Percentiles rank a stretch among this genome's conserved stretches.
phyloP scores from a whole-genome alignment of 257 asterid genomes.

The Nicotiana paniculata region DNA sequence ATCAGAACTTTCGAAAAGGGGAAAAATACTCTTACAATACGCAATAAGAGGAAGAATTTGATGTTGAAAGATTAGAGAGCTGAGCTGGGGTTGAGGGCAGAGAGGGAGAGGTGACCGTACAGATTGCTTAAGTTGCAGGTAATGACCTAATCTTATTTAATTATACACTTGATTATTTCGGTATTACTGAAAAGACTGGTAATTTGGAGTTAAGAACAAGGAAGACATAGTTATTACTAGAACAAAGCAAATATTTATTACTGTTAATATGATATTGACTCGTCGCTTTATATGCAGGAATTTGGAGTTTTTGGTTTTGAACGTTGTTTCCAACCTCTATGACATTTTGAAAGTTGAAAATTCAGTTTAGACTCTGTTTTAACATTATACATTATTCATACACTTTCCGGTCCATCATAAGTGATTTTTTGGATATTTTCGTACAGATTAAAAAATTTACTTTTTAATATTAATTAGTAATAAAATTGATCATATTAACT shows the following conservation, averaged over 20 bases:
- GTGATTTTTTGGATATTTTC: too few relatives aligned
- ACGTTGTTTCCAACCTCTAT: not conserved
- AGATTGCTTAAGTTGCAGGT: constrained; percentile 9
- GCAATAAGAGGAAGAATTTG: not conserved
- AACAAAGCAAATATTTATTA: too few relatives aligned
- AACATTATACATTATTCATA: too few relatives aligned
- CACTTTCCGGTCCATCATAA: too few relatives aligned
- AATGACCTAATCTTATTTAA: not conserved
- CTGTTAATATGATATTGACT: not conserved
- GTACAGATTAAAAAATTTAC: too few relatives aligned
- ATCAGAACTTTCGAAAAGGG: not conserved
- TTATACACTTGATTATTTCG: constrained; percentile 1
- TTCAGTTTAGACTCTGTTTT: too few relatives aligned
- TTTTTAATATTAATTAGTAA: too few relatives aligned
- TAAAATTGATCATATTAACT: too few relatives aligned
- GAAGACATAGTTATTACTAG: not conserved
- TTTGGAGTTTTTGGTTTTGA: not conserved
- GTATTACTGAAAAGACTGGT: not conserved
- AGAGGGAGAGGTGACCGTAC: constrained; percentile 3
- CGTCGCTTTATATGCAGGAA: not conserved
- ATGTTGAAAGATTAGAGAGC: not conserved
- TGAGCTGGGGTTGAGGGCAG: not conserved
- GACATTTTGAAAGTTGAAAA: not conserved
- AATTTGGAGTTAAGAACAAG: constrained; percentile 6
- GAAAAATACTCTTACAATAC: not conserved